Conservation (phyloP, 148 eudicot genomes). For the Vaccinium vitisidaea region DNA sequence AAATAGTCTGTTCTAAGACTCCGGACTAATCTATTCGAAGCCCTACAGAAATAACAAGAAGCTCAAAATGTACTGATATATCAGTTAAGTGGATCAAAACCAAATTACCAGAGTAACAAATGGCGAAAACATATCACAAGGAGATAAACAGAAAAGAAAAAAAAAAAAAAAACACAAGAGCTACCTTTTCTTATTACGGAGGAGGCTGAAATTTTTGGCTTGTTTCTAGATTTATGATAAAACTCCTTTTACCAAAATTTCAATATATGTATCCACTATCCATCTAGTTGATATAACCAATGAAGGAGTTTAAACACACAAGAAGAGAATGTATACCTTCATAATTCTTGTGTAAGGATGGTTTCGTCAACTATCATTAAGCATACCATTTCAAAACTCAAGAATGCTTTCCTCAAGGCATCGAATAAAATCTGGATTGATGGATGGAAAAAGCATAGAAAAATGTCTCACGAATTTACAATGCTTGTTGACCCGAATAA, state of each 20-base stretch:
- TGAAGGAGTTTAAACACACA: conserved; percentile 6
- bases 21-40: background rate
- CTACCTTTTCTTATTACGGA: conserved; percentile 55
- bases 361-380: conserved; percentile 57
- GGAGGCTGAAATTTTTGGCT: conserved; percentile 63
- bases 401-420: conserved; percentile 54
- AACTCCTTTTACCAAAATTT: conserved; percentile 43
- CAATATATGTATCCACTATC: background rate
- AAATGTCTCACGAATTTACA: background rate
- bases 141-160: background rate
- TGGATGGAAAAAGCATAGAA: background rate
- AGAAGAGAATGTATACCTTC: conserved; percentile 40
- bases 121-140: background rate
- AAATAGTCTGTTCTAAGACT: background rate
- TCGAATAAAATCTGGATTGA: conserved; percentile 45
- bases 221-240: conserved; percentile 41
- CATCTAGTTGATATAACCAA: background rate
- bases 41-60: background rate
- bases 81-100: background rate
- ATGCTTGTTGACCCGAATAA: background rate
- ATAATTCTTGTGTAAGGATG: conserved; percentile 57
- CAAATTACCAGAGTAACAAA: background rate
- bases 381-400: conserved; percentile 37
- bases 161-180: background rate
- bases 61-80: background rate